phyloP scores from a whole-genome alignment of 768 basidiomycete genomes.

The Kwoniella bestiolae region DNA sequence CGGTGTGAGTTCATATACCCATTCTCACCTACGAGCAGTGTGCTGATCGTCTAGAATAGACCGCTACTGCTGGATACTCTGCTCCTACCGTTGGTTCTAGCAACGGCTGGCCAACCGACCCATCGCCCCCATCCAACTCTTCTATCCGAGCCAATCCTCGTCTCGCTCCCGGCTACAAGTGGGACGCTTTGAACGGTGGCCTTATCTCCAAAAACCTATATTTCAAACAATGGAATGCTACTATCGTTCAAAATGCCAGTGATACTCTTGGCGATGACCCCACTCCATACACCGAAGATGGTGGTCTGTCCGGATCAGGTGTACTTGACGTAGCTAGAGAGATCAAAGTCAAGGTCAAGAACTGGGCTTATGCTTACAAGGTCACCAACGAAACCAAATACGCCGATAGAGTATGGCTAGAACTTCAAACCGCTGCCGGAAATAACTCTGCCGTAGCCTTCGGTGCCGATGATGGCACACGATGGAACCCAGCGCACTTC shows the following conservation, averaged over 20 bases:
- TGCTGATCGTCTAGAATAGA: conserved; percentile 50
- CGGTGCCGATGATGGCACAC: conserved; percentile 65
- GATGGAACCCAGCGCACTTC: conserved; percentile 91
- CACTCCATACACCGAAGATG: conserved; percentile 76
- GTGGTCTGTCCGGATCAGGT: conserved; percentile 69
- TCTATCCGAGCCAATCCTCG: conserved; percentile 81
- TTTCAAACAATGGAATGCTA: conserved; percentile 82
- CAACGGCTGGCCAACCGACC: conserved; percentile 77
- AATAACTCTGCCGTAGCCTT: conserved; percentile 67
- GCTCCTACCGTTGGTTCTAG: conserved; percentile 61
- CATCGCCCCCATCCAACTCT: conserved; percentile 71
- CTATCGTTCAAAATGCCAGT: conserved; percentile 84
- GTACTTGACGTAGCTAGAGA: conserved; percentile 88
- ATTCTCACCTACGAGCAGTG: neutral
- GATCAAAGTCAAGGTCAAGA: conserved; percentile 89
- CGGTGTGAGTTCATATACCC: conserved; percentile 66
- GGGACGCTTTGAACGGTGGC: conserved; percentile 71
- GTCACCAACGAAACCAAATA: conserved; percentile 91
- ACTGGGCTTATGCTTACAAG: conserved; percentile 84
- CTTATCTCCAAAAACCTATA: conserved; percentile 85
- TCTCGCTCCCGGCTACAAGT: conserved; percentile 88
- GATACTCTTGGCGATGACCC: conserved; percentile 61
- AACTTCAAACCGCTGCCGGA: conserved; percentile 78
- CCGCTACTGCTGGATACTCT: conserved; percentile 61
- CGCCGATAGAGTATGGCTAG: conserved; percentile 81